These are phyloP conservation scores for Phytomonas francai DNA, from an alignment of 208 protist species.

Conservation along the genomic window DNA sequence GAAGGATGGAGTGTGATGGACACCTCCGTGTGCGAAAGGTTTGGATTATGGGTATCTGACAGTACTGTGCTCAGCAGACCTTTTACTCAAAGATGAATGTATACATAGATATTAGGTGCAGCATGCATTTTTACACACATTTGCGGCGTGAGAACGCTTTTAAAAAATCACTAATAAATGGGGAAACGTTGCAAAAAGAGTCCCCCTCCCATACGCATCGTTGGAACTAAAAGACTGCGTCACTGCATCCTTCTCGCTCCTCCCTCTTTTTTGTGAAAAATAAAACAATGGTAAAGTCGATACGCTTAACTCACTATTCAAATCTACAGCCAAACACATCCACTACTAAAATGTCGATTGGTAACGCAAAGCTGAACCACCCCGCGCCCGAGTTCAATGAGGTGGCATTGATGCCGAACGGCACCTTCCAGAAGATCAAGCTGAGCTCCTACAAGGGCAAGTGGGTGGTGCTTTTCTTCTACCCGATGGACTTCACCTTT, in stretches of 20 bases:
- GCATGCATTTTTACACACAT: background rate
- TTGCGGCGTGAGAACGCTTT: background rate
- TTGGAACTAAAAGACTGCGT: background rate
- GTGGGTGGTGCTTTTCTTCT: constrained; percentile 96
- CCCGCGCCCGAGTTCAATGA: constrained; percentile 88
- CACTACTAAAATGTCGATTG: constrained; percentile 28
- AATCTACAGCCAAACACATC: constrained; percentile 2
- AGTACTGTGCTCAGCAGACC: background rate
- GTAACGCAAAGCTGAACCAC: constrained; percentile 65
- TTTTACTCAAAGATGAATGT: background rate
- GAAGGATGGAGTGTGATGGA: too few relatives aligned
- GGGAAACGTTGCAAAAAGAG: background rate
- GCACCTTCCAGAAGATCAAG: constrained; percentile 91
- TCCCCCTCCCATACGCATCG: background rate
- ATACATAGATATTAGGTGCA: background rate
- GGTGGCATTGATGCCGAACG: constrained; percentile 88
- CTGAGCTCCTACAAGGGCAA: constrained; percentile 91
- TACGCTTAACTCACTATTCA: background rate
- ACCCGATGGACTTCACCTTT: constrained; percentile 96
- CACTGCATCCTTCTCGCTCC: background rate
- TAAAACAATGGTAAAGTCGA: background rate
- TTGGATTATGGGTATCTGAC: background rate
- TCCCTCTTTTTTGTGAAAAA: background rate
- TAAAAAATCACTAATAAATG: background rate
- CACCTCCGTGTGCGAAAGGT: background rate